phyloP scores from a whole-genome alignment of 1,284 basidiomycete species.

The Austroboletus olivaceoglutinosus region DNA sequence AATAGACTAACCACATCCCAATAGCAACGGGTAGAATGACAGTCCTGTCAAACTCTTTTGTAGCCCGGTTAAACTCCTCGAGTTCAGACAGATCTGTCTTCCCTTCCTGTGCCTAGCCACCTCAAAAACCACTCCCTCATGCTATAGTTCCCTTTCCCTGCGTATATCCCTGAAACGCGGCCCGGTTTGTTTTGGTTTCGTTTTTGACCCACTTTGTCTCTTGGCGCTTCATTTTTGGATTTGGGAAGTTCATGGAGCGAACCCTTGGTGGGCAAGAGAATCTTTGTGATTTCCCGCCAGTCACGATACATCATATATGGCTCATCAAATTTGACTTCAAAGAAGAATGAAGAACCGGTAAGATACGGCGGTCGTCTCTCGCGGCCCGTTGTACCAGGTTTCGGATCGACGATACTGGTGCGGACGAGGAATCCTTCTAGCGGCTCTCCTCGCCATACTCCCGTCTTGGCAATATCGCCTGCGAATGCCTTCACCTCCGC shows the following conservation, averaged over 20 bases:
- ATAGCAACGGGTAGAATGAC: slow-evolving; percentile 88
- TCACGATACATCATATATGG: slow-evolving; percentile 46
- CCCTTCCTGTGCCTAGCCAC: slow-evolving; percentile 59
- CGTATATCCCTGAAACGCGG: slow-evolving; percentile 63
- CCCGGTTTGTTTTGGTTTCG: slow-evolving; percentile 64
- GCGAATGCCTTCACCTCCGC: slow-evolving; percentile 75
- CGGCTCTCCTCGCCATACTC: slow-evolving; percentile 81
- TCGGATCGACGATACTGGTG: slow-evolving; percentile 56
- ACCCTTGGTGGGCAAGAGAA: slow-evolving; percentile 50
- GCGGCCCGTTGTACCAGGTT: slow-evolving; percentile 26
- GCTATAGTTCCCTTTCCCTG: slow-evolving; percentile 81
- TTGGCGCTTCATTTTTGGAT: slow-evolving; percentile 58
- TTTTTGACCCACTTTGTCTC: slow-evolving; percentile 75
- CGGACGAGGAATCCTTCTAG: slow-evolving; percentile 98
- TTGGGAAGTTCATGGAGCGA: slow-evolving; percentile 46
- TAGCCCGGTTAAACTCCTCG: slow-evolving; percentile 20
- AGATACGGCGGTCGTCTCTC: slow-evolving; percentile 62
- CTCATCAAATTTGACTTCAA: slow-evolving; percentile 84
- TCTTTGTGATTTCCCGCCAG: slow-evolving; percentile 93
- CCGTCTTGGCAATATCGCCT: slow-evolving; percentile 61
- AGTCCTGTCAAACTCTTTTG: slow-evolving; percentile 64
- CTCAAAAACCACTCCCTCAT: slow-evolving; percentile 78
- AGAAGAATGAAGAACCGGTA: slow-evolving; percentile 83
- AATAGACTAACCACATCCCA: slow-evolving; percentile 71
- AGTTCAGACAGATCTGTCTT: slow-evolving; percentile 34